Evolutionary conservation across 2,329 filamentous ascomycete genomes (phyloP), one percentile per base, ranked within the genome.

Genomic region (Alternaria metachromatica): DNA sequence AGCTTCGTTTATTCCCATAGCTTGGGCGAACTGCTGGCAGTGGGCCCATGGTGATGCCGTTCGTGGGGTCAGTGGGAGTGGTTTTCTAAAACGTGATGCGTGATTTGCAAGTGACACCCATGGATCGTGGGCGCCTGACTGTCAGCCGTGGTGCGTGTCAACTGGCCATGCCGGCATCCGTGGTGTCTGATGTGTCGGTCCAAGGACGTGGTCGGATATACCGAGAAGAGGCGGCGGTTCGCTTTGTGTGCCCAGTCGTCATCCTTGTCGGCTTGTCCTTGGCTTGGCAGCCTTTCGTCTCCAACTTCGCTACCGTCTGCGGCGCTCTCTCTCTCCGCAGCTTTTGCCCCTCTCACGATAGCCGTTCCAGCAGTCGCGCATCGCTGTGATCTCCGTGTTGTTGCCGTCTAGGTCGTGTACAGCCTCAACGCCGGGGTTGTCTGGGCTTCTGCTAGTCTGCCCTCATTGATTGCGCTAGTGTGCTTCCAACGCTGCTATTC

Each of bases 401-500:
- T 25, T 18, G 49, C n/a, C 11, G 46, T 45, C 43, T 12, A 41
- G 33, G 46, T 54, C 41, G 33, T 58, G 25, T 30, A 53, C 62
- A 58, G 62, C 62, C 53, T 55, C 55, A 46, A 58, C 41, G 48
- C 58, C 25, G 55, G 56, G 41, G 55, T 56, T 60, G 50, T 58
- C 67, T 71, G 65, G 66, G 62, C 66, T 62, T 28, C 20, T 44
- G 53, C 63, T 69, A 67, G 66, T 45, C 45, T 56, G 60, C 58
- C 41, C 55, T 64, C 60, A 58, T 53, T 65, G 49, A 45, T 41
- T 48, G 60, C 70, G 59, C 71, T 73, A 74, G 62, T 59, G 67
- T 55, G 65, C 68, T 67, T 62, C 62, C 61, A 62, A 63, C 62
- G 63, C 60, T 72, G 55, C 59, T 65, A 71, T 71, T 71, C 72